Base-by-base conservation (phyloP, 75 land plant species). In the Selaginella moellendorffii region DNA sequence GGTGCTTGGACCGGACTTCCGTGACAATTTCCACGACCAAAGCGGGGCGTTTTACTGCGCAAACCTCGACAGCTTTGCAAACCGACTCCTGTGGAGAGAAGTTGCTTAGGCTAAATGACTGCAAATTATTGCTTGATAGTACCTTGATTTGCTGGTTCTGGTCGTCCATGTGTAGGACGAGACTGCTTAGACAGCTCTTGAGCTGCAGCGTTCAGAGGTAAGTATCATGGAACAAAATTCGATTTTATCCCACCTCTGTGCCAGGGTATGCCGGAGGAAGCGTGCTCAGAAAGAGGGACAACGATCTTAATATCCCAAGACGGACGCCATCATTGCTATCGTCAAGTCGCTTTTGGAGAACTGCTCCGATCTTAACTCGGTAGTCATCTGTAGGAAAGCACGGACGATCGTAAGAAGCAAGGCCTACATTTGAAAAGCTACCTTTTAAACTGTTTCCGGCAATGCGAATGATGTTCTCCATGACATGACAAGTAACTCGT, bases 91-190 rank as follows among this genome's bases (percentile, higher is more conserved):
- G 14, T 5, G 14, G 10, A 36, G 14, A 36, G 10, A 36, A 36
- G 5, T 5, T 36, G 14, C 14, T 36, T 36, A 36, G 14, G n/a
- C 14, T 36, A 36, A 36, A 36, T 36, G 14, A 36, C 14, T 36
- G 14, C 14, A 5, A 5, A 36, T 5, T 36, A 36, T 36, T 36
- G 14, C 5, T 5, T 36, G 14, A 36, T 36, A 36, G 14, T 27
- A 74, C 77, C 77, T 66, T 65, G 25, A 75, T 75, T 51, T 52
- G 63, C 0, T 53, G 36, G 54, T 70, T 56, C n/a, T 25, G 46
- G 64, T 70, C 77, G 58, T 75, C 77, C 77, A 75, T 75, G 63
- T 75, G 77, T n/a, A 66, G 18, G 17, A 75, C 28, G 12, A 75
- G 62, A 46, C 24, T 64, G 27, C 29, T n/a, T 31, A 65, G 54